Evolutionary conservation across 2,329 filamentous ascomycete genomes (phyloP), one percentile per base, ranked within the genome.

Genomic region (Geosmithia flava): DNA sequence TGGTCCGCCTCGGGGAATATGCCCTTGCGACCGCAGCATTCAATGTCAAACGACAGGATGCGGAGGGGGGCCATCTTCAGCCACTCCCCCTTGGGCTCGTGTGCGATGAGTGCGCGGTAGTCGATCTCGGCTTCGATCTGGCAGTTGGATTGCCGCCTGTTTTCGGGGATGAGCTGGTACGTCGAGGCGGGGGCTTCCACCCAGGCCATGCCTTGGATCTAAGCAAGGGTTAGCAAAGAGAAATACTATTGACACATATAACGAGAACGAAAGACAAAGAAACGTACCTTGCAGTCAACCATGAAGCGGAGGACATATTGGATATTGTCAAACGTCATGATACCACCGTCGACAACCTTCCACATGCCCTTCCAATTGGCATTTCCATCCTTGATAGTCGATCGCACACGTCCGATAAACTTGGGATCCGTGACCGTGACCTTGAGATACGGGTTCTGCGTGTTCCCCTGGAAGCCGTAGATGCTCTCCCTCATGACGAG

Each of bases 131-230:
- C 93, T 67, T 98, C 93, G 53, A 98, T 95, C 65, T 98, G 93
- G 63, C 93, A 97, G 58, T 89, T 95, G 2, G 91, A 97, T 53
- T 95, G 85, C 52, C 81, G 78, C 50, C 83, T 74, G 48, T 76
- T 65, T 13, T 78, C 67, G 1, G 79, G 69, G 17, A 95, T 71
- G 47, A 95, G 70, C 48, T 75, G 74, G 67, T 91, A 96, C 52
- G 82, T 81, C 29, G 74, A 75, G 3, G 83, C 75, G 20, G 87
- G 83, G 17, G 83, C 87, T 64, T 95, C 88, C 0, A 97, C 88
- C 93, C 93, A 98, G 1, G 89, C 91, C 93, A 98, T 98, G 53
- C 93, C 93, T 49, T 85, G 77, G 43, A 98, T 84, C 77, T 87
- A 27, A 27, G 4, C 4, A 27, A 8, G 29, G 7, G 23, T 49